Evolutionary conservation across 1,284 basidiomycete genomes (phyloP), one percentile per base, ranked within the genome.

Genomic region (Athelia sp.): DNA sequence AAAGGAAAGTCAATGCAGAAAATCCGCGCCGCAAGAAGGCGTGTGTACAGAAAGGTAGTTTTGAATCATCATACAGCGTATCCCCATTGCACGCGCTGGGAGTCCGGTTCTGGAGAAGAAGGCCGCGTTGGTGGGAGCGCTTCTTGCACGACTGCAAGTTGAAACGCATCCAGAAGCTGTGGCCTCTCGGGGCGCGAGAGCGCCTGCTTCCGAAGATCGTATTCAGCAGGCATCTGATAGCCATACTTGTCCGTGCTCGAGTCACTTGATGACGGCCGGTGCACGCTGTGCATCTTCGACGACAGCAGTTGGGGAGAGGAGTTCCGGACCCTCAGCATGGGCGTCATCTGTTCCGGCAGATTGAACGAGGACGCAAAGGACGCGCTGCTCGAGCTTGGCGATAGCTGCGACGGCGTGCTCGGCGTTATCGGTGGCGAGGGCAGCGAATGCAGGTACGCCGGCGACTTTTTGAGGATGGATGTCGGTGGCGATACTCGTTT

Each of bases 1-100:
- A 43, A 47, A 9, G n/a, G 29, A 50, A 31, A 19, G 42, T 34
- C 38, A 52, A 36, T 46, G n/a, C n/a, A n/a, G n/a, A n/a, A n/a
- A n/a, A n/a, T n/a, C n/a, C n/a, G n/a, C n/a, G n/a, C n/a, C n/a
- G n/a, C n/a, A n/a, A n/a, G n/a, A n/a, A n/a, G n/a, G n/a, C n/a
- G n/a, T n/a, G n/a, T n/a, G n/a, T n/a, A 45, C 48, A 50, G 49
- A 35, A 22, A 23, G 45, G 29, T 22, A 43, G 47, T 63, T 13
- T 4, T 6, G 26, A 29, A 29, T 29, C 26, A 48, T 64, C 56
- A 72, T 32, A 72, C 54, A 23, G 71, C 69, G 54, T 72, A 71
- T 50, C 69, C 68, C 68, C 67, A 73, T 45, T 71, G 60, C 46
- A 71, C 50, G 9, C 36, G 8, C 9, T 40, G 36, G 15, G n/a